These are phyloP conservation scores for Pyrenophora tritici-repentis DNA, from an alignment of 2,329 filamentous ascomycete genomes.

Conservation along the genomic window DNA sequence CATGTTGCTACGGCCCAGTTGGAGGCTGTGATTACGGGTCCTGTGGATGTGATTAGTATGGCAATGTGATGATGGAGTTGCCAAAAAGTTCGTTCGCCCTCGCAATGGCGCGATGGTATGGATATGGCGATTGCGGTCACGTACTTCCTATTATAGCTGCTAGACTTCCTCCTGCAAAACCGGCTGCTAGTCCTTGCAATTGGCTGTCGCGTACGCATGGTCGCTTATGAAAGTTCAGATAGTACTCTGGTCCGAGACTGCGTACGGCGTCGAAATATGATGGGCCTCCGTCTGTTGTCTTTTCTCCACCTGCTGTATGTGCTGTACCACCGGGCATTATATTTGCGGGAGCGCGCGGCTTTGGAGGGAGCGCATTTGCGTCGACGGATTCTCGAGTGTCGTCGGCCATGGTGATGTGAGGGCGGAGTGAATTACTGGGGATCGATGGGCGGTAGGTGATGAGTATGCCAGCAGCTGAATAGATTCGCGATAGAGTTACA, in stretches of 20 bases:
- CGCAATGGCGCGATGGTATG: background rate
- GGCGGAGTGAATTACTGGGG: no score
- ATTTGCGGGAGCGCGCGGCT: constrained; percentile 39
- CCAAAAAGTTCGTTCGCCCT: no score
- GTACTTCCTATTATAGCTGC: constrained; percentile 77
- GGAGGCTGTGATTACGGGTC: constrained; percentile 67
- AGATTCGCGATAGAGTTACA: background rate
- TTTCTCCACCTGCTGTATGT: constrained; percentile 64
- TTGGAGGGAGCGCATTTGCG: constrained; percentile 22
- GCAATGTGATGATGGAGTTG: background rate
- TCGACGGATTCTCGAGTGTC: constrained; percentile 47
- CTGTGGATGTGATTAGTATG: constrained; percentile 45
- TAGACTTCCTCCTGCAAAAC: constrained; percentile 74
- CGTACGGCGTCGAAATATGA: constrained; percentile 64
- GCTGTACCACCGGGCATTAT: constrained; percentile 60
- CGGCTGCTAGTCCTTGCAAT: constrained; percentile 79
- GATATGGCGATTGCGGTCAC: constrained; percentile 23
- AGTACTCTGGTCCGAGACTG: constrained; percentile 70
- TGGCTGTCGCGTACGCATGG: constrained; percentile 86
- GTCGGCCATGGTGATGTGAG: constrained; percentile 51
- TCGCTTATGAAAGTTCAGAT: constrained; percentile 72
- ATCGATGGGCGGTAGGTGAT: constrained; percentile 13
- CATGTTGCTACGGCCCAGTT: constrained; percentile 88
- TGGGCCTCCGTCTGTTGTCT: constrained; percentile 42
- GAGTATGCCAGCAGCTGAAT: background rate